Base-by-base conservation (phyloP, 116 monocot genomes). In the Dioscorea cayenensis region DNA sequence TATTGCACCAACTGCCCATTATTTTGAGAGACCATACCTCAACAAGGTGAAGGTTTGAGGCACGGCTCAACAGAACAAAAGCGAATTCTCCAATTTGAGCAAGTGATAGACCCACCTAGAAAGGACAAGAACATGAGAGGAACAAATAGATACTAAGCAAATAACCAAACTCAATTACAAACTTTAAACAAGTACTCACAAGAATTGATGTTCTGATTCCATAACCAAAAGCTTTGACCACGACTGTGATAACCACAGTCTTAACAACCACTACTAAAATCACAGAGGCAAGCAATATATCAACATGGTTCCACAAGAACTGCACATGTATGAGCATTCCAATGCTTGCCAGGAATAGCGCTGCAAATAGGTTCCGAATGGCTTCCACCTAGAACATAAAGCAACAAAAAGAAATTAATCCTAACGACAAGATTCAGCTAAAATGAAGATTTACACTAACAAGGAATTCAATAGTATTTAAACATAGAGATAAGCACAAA, bases 71-170 rank as follows among this genome's bases (percentile, higher is more conserved):
- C 17, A 97, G 84, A 72, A 97, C 85, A 71, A 97, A 97, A 68
- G 96, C 93, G 82, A 97, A 90, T 78, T 97, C 96, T 76, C 96
- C 96, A 69, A 97, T 92, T 75, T 97, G 96, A 71, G 92, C 92
- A 68, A 97, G 81, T 63, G 96, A 97, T 49, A 97, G 68, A 63
- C 90, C 96, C 20, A 86, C 96, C 96, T 97, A 60, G 14, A 63
- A 63, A 28, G 63, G 6, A 70, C 36, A 38, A 70, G 66, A 60
- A 74, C 13, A 73, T 68, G 55, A 62, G 10, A 71, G 43, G 28
- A 29, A 10, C 1, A 21, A 69, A 10, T 23, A 16, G 60, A 37
- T 35, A 37, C 9, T 67, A 13, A 63, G 35, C 12, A 72, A 25
- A 58, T 52, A 70, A 27, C 8, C 17, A 6, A 72, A 2, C 6